These are phyloP conservation scores for Boletellus sp. DNA, from an alignment of 768 basidiomycete genomes.

Conservation along the genomic window DNA sequence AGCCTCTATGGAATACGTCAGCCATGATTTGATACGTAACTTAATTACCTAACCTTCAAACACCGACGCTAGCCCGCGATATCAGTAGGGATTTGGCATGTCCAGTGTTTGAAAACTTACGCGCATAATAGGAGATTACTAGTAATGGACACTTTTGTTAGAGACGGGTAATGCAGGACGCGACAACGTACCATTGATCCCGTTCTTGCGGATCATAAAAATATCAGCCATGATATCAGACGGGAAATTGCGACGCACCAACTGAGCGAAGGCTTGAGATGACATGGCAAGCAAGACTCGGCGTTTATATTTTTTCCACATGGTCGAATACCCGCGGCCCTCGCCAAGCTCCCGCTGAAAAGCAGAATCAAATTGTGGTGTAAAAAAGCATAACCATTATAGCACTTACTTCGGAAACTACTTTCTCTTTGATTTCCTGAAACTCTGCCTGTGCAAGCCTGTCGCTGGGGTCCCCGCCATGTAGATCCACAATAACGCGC, in stretches of 20 bases:
- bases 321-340: slow-evolving; percentile 66
- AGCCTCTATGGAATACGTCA: slow-evolving; percentile 55
- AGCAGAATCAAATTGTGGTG: background rate
- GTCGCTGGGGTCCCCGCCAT: slow-evolving; percentile 74
- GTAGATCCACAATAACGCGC: slow-evolving; percentile 82
- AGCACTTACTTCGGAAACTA: slow-evolving; percentile 58
- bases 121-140: slow-evolving; percentile 95
- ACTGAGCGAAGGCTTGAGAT: slow-evolving; percentile 91
- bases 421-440: slow-evolving; percentile 81
- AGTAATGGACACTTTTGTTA: slow-evolving; percentile 4
- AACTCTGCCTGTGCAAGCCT: slow-evolving; percentile 76
- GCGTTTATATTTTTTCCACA: slow-evolving; percentile 87
- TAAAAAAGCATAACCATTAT: background rate
- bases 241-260: slow-evolving; percentile 50
- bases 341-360: slow-evolving; percentile 70
- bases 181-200: slow-evolving; percentile 73
- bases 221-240: background rate
- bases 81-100: slow-evolving; percentile 7
- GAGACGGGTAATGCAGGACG: slow-evolving; percentile 1
- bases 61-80: slow-evolving; percentile 60
- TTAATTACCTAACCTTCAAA: slow-evolving; percentile 67
- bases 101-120: slow-evolving; percentile 43
- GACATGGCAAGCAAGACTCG: slow-evolving; percentile 92
- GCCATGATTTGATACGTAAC: background rate
- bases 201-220: slow-evolving; percentile 55